Percentiles rank a stretch among this genome's conserved stretches.
Evolutionary conservation across 495 filamentous ascomycete genomes (phyloP).

Genomic region (Penicillium cataractarum): DNA sequence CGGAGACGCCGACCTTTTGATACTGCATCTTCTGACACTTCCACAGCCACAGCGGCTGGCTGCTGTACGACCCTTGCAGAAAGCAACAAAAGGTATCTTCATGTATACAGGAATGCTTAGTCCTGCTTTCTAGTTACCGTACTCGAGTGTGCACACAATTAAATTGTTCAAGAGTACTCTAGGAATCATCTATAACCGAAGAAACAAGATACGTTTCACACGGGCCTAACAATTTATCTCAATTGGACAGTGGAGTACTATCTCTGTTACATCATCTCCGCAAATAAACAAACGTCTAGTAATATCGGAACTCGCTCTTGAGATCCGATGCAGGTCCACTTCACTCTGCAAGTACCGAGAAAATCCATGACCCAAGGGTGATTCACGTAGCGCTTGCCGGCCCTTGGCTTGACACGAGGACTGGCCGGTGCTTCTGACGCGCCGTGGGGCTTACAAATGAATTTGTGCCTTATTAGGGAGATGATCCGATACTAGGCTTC

Average conservation of each 20-base stretch:
- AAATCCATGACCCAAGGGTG: not conserved
- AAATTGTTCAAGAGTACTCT: too few relatives aligned
- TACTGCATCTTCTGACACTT: too few relatives aligned
- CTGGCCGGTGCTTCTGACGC: conserved; percentile 4
- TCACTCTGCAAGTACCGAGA: not conserved
- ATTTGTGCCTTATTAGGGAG: not conserved
- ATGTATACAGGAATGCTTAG: too few relatives aligned
- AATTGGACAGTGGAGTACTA: not conserved
- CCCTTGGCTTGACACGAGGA: not conserved
- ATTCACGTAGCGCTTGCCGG: not conserved
- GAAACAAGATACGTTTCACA: not conserved
- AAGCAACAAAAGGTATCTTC: too few relatives aligned
- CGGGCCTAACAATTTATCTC: not conserved
- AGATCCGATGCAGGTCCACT: not conserved
- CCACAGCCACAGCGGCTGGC: too few relatives aligned
- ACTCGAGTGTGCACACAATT: too few relatives aligned
- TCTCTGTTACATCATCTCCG: not conserved
- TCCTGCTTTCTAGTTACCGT: too few relatives aligned
- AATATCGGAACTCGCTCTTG: not conserved
- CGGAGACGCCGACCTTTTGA: too few relatives aligned
- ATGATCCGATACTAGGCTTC: not conserved
- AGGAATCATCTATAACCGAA: not conserved
- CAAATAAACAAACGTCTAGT: not conserved
- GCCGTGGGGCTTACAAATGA: not conserved
- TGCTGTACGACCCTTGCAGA: too few relatives aligned